phyloP scores from a whole-genome alignment of 306 rosid species.

The Trichosanthes cucumerina region DNA sequence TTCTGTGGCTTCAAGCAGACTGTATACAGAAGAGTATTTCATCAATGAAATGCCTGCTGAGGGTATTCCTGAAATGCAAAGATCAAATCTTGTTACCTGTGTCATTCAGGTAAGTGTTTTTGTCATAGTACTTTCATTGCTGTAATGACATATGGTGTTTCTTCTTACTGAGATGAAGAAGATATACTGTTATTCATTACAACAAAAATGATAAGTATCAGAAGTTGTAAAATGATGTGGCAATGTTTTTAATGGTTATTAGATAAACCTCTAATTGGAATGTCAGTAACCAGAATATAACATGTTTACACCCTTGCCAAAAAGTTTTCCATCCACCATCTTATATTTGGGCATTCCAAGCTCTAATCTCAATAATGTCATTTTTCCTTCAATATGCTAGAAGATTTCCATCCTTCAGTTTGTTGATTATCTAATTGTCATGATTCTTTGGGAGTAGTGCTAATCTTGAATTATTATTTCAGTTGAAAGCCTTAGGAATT shows the following conservation, averaged over 20 bases:
- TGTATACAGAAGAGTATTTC: constrained; percentile 89
- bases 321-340: background rate
- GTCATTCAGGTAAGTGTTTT: constrained; percentile 34
- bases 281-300: background rate
- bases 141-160: background rate
- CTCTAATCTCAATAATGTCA: background rate
- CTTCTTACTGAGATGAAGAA: background rate
- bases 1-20: constrained; percentile 34
- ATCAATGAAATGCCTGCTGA: constrained; percentile 57
- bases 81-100: constrained; percentile 90
- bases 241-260: background rate
- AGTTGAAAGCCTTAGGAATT: constrained; percentile 90
- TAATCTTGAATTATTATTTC: constrained; percentile 19
- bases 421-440: background rate
- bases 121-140: background rate
- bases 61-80: constrained; percentile 93
- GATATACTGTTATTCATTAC: background rate
- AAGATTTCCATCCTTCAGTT: background rate
- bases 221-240: background rate
- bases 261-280: background rate
- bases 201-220: background rate
- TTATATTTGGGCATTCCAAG: background rate
- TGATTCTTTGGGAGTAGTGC: background rate
- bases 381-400: background rate
- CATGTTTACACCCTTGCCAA: background rate